Evolutionary conservation across 2,329 filamentous ascomycete species (phyloP), one percentile per base, ranked within the genome.

Genomic region (Aspergillus unguis): DNA sequence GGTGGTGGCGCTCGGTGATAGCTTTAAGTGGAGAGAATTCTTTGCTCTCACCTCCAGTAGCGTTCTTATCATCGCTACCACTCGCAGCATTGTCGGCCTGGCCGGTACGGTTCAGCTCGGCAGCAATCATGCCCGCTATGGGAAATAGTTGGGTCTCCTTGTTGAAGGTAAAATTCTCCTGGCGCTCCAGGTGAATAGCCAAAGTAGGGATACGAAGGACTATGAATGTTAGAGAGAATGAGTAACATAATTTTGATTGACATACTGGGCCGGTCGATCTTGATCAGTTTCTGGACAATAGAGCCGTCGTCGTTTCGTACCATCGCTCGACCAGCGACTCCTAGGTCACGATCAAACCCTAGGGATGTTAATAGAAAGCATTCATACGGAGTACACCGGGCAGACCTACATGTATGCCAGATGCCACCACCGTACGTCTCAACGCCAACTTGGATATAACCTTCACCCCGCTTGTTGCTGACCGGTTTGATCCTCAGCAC

Each of bases 391-490:
- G 44, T 5, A 23, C 3, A n/a, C 6, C 8, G 27, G 43, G 8
- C 26, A 37, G 7, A 58, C 65, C 45, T 55, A 77, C 85, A 99
- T 43, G 90, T 95, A 73, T 96, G 92, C 92, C 92, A 97, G 65
- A 97, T 86, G 51, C 94, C 94, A 56, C 94, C 94, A 48, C 94
- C 94, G 67, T 99, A 99, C 1, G 90, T 92, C 78, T 99, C 94
- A 47, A 96, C 92, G 48, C 92, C 94, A 52, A 99, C 86, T 74
- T 99, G 94, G 58, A 96, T 75, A 72, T 94, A 99, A 9, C 92
- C 92, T 59, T 88, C 87, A 51, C 83, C 85, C 65, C 83, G 82
- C 76, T 92, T 94, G 75, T 92, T 96, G 67, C 90, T 95, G 38
- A 96, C 86, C 9, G 94, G 94, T 79, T 99, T 99, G 70, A 99